Evolutionary conservation across 2,329 filamentous ascomycete species (phyloP).

Genomic region (Fusarium verrucosum): DNA sequence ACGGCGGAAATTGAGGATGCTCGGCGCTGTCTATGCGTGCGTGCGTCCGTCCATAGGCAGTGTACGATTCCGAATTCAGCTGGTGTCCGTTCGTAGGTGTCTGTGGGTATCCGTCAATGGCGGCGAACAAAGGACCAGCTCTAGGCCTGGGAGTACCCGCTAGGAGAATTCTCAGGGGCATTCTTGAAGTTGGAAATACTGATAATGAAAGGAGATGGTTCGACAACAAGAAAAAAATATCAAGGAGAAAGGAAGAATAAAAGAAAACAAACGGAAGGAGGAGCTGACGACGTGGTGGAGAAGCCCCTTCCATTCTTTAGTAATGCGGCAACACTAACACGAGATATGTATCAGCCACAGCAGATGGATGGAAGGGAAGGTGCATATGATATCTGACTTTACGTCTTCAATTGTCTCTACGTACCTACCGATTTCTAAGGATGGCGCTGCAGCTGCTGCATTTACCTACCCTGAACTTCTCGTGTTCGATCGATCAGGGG

Average conservation of each 20-base stretch:
- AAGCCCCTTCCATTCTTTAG: slow-evolving; percentile 15
- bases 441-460: not conserved
- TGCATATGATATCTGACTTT: not conserved
- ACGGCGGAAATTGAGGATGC: not conserved
- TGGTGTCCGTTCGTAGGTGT: no score
- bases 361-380: not conserved
- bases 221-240: not conserved
- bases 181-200: not conserved
- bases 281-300: slow-evolving; percentile 22
- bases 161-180: not conserved
- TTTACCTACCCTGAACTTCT: not conserved
- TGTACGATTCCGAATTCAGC: slow-evolving; percentile 22
- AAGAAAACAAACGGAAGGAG: slow-evolving; percentile 1
- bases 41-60: no score
- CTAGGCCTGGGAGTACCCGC: not conserved
- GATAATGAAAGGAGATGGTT: not conserved
- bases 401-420: no score
- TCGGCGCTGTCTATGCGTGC: slow-evolving; percentile 10
- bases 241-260: not conserved
- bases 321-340: not conserved
- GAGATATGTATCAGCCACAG: slow-evolving; percentile 1
- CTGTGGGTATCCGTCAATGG: not conserved
- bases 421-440: not conserved
- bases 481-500: slow-evolving; percentile 25
- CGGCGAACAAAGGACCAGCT: not conserved